Percentiles rank a stretch among this genome's conserved stretches.
These are phyloP conservation scores for Penicillium pancosmium DNA, from an alignment of 495 filamentous ascomycete species.

Conservation along the genomic window DNA sequence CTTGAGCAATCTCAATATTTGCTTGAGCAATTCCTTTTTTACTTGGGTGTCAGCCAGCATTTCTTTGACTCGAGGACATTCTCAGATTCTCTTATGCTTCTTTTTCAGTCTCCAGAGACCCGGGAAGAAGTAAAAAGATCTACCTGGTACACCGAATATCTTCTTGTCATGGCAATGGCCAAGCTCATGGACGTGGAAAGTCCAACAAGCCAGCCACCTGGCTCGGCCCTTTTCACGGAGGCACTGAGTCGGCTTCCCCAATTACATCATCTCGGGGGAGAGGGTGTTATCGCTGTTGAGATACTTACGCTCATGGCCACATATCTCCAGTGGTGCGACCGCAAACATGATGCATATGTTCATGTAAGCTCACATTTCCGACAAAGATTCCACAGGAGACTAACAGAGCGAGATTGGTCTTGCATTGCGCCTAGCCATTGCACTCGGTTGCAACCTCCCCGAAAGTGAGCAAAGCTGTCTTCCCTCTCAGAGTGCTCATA, in stretches of 20 bases:
- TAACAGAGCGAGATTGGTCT: slow-evolving; percentile 23
- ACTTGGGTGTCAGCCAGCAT: slow-evolving; percentile 29
- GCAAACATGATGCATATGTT: slow-evolving; percentile 29
- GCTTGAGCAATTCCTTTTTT: slow-evolving; percentile 30
- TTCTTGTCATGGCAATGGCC: slow-evolving; percentile 32
- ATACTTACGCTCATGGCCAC: slow-evolving; percentile 26
- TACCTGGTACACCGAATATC: slow-evolving; percentile 28
- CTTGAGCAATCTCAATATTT: slow-evolving; percentile 24
- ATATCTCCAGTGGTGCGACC: slow-evolving; percentile 31
- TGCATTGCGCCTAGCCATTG: slow-evolving; percentile 26
- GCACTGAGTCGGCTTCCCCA: slow-evolving; percentile 23
- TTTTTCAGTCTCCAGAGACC: slow-evolving; percentile 17
- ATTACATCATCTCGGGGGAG: slow-evolving; percentile 22
- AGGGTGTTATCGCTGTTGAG: slow-evolving; percentile 25
- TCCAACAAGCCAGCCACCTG: slow-evolving; percentile 23
- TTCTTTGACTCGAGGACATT: slow-evolving; percentile 28
- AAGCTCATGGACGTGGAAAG: slow-evolving; percentile 27
- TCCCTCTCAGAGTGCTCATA: slow-evolving; percentile 23
- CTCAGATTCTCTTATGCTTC: slow-evolving; percentile 22
- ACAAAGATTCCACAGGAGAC: background rate
- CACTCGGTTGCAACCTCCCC: slow-evolving; percentile 23
- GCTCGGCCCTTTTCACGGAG: slow-evolving; percentile 25
- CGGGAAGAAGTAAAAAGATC: slow-evolving; percentile 15
- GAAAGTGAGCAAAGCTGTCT: slow-evolving; percentile 20
- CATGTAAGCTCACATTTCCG: slow-evolving; percentile 14